Conservation (phyloP, 495 filamentous ascomycete species). For the Penicillium lividum region DNA sequence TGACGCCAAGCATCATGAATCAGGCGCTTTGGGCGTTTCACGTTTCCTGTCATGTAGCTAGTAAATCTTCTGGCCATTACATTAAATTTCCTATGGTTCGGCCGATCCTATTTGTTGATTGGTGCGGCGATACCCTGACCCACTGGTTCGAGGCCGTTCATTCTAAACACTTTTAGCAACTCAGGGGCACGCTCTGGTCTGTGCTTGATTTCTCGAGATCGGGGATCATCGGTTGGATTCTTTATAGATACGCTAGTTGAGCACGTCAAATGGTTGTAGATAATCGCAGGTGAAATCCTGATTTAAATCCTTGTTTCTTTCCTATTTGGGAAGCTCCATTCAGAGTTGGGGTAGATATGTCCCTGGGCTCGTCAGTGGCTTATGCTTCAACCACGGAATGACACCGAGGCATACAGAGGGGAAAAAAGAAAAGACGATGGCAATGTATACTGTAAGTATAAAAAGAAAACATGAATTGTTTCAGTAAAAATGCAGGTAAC, state of each 20-base stretch:
- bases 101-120: neutral
- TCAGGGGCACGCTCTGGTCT: conserved; percentile 32
- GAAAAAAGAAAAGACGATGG: neutral
- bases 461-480: neutral
- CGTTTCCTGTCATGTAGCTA: neutral
- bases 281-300: too few species aligned
- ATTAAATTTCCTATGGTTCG: neutral
- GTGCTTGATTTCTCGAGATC: conserved; percentile 18
- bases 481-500: neutral
- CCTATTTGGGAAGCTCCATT: neutral
- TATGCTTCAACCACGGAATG: neutral
- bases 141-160: conserved; percentile 25
- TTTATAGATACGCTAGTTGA: neutral
- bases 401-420: neutral
- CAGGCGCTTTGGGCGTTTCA: neutral
- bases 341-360: neutral
- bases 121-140: conserved; percentile 12
- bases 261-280: too few species aligned
- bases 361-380: neutral
- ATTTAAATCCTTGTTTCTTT: neutral
- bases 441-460: neutral
- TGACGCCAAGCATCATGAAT: neutral
- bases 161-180: conserved; percentile 11
- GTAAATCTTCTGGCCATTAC: neutral
- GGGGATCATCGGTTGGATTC: neutral